A percentile compares a stretch with the other conserved stretches of the same genome.
These are phyloP conservation scores for Fagopyrum tataricum DNA, from an alignment of 148 eudicot species.

Conservation along the genomic window DNA sequence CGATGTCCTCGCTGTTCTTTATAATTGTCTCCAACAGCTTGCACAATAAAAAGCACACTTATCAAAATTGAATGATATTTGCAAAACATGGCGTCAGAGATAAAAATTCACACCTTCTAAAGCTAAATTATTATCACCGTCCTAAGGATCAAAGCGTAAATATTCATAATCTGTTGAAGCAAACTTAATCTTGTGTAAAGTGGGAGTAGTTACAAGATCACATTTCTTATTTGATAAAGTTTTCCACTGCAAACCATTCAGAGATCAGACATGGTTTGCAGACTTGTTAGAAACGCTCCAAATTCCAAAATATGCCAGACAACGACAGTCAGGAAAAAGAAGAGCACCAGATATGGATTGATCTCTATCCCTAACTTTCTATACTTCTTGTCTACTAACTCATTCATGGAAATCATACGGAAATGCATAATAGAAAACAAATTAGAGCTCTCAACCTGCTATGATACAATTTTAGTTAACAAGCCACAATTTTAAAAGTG, in stretches of 20 bases:
- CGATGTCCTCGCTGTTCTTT: slow-evolving; percentile 87
- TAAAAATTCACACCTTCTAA: background rate
- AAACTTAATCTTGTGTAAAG: background rate
- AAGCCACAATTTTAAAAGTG: background rate
- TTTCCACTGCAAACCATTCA: background rate
- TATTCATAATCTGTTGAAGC: background rate
- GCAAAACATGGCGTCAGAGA: background rate
- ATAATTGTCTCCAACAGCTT: slow-evolving; percentile 88
- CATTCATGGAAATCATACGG: background rate
- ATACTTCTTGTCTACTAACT: background rate
- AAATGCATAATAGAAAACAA: background rate
- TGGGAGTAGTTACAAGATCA: background rate
- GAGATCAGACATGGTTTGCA: background rate
- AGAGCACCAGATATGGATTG: background rate
- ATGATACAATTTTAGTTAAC: background rate
- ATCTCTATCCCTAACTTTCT: background rate
- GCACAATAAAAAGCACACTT: slow-evolving; percentile 12
- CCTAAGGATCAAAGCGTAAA: background rate
- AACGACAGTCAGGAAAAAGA: background rate
- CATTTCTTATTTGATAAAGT: background rate
- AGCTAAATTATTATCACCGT: background rate
- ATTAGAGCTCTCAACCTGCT: background rate
- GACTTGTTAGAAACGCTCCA: background rate
- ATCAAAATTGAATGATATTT: background rate
- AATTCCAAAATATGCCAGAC: background rate